Conservation (phyloP, 2,329 filamentous ascomycete genomes). For the Diaporthe sp. region DNA sequence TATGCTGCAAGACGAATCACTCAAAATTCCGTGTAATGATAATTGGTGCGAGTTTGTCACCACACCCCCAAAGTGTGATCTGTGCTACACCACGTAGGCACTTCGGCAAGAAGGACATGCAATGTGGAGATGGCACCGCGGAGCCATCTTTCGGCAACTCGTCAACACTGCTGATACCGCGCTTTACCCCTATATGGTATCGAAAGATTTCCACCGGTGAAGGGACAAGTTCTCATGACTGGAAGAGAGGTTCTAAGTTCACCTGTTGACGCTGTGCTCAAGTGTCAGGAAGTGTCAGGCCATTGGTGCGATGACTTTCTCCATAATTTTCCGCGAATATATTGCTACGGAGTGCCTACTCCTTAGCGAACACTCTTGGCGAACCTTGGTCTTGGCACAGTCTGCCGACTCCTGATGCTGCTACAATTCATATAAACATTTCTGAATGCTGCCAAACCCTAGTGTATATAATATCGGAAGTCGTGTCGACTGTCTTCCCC, state of each 20-base stretch:
- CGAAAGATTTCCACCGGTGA: background rate
- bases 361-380: constrained; percentile 7
- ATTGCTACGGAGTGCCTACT: constrained; percentile 18
- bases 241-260: background rate
- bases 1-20: background rate
- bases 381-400: background rate
- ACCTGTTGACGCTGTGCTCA: background rate
- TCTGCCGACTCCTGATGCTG: background rate
- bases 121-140: background rate
- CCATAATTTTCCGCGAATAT: constrained; percentile 29
- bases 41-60: background rate
- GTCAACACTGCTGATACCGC: background rate
- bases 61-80: too few relatives aligned
- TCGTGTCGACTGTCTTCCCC: too few relatives aligned
- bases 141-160: background rate
- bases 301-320: constrained; percentile 26
- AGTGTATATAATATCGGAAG: background rate
- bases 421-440: background rate
- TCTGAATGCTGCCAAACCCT: background rate
- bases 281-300: background rate
- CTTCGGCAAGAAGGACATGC: background rate
- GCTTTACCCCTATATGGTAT: background rate
- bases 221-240: too few relatives aligned
- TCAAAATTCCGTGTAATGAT: background rate
- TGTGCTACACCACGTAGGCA: background rate